These are phyloP conservation scores for Nakataea oryzae DNA, from an alignment of 2,329 filamentous ascomycete species.

Conservation along the genomic window DNA sequence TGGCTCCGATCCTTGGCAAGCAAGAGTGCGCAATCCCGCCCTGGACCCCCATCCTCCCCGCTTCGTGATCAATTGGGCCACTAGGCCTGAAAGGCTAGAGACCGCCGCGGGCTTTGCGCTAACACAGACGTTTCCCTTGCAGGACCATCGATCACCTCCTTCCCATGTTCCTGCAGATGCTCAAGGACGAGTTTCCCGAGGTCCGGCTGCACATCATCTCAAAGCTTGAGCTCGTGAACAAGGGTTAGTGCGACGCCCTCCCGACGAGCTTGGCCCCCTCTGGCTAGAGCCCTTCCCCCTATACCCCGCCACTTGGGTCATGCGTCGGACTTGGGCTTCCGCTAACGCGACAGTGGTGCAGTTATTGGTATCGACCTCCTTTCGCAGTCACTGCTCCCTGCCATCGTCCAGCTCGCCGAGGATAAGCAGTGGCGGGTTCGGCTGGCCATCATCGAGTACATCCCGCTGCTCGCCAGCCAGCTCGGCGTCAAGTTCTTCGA, in stretches of 20 bases:
- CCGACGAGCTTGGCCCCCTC: not conserved
- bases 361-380: conserved; percentile 97
- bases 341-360: conserved; percentile 19
- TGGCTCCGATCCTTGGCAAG: conserved; percentile 94
- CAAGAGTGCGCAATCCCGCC: conserved; percentile 59
- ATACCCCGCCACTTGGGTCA: conserved; percentile 2
- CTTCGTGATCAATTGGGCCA: too few relatives aligned
- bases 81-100: not conserved
- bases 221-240: conserved; percentile 97
- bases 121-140: not conserved
- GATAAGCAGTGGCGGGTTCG: conserved; percentile 99
- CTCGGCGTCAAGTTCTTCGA: conserved; percentile 97
- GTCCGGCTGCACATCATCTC: conserved; percentile 98
- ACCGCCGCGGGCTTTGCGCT: not conserved
- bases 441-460: conserved; percentile 98
- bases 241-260: conserved; percentile 43
- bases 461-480: conserved; percentile 89
- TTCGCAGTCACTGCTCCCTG: conserved; percentile 90
- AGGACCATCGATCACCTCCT: conserved; percentile 94
- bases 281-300: not conserved
- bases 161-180: conserved; percentile 98
- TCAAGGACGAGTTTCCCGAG: conserved; percentile 98
- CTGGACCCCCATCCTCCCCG: not conserved
- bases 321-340: conserved; percentile 7
- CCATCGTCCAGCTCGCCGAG: conserved; percentile 93